These are phyloP conservation scores for Pestalotiopsis sp. DNA, from an alignment of 2,329 filamentous ascomycete genomes.

Conservation along the genomic window DNA sequence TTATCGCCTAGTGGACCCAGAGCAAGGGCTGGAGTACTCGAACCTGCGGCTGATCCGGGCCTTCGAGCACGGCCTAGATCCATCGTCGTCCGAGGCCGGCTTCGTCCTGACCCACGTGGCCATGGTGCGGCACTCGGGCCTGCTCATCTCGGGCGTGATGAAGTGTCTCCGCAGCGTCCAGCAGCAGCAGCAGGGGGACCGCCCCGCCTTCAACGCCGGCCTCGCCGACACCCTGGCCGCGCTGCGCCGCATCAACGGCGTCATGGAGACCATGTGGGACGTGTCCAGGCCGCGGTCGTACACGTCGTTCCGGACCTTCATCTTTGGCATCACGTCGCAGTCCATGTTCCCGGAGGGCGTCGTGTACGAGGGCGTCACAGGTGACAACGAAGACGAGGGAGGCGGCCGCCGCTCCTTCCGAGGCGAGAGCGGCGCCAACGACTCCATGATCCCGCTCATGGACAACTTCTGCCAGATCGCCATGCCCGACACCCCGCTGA, in stretches of 20 bases:
- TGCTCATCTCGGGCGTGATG: conserved; percentile 73
- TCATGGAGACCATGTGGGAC: conserved; percentile 92
- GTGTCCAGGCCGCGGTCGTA: conserved; percentile 84
- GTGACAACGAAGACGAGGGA: conserved; percentile 48
- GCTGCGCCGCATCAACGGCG: conserved; percentile 71
- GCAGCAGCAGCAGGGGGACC: conserved; percentile 28
- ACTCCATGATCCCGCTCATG: conserved; percentile 89
- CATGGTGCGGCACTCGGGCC: conserved; percentile 87
- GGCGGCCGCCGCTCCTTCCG: conserved; percentile 72
- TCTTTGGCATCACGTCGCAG: conserved; percentile 92
- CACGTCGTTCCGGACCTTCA: conserved; percentile 91
- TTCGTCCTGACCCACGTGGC: conserved; percentile 96
- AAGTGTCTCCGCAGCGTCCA: conserved; percentile 52
- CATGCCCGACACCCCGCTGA: conserved; percentile 89
- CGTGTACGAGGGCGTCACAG: conserved; percentile 81
- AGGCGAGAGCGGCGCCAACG: conserved; percentile 91
- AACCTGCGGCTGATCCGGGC: conserved; percentile 85
- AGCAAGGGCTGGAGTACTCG: conserved; percentile 59
- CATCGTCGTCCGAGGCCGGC: conserved; percentile 85
- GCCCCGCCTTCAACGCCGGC: conserved; percentile 65
- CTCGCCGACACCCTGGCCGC: conserved; percentile 63
- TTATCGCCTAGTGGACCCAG: conserved; percentile 62
- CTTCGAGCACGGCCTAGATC: conserved; percentile 88
- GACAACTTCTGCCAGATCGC: conserved; percentile 84
- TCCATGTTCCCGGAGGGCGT: conserved; percentile 94